Evolutionary conservation across 345 rosid genomes (phyloP).

Genomic region (Corchorus capsularis): DNA sequence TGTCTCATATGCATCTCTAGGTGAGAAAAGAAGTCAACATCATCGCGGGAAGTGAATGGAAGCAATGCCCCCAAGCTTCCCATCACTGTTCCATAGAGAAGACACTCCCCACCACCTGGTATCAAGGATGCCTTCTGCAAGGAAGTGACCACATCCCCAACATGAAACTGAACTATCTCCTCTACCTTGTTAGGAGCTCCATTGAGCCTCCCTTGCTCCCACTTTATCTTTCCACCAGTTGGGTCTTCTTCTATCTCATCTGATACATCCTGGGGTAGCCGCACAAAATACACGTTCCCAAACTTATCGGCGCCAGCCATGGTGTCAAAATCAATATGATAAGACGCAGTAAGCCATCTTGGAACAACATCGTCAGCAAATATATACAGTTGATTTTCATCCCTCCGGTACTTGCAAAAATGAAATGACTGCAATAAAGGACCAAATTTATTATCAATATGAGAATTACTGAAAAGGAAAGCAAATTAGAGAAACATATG

Average conservation of each 20-base stretch:
- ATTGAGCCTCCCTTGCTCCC: slow-evolving; percentile 98
- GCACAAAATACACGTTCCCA: slow-evolving; percentile 85
- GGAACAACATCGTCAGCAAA: slow-evolving; percentile 96
- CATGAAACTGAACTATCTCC: slow-evolving; percentile 94
- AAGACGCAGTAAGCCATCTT: slow-evolving; percentile 94
- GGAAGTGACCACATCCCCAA: slow-evolving; percentile 81
- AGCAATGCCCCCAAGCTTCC: slow-evolving; percentile 92
- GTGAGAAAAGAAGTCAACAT: slow-evolving; percentile 96
- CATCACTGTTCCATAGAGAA: slow-evolving; percentile 94
- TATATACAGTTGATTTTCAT: slow-evolving; percentile 93
- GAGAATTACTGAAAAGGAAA: not conserved
- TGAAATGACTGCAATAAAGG: slow-evolving; percentile 81
- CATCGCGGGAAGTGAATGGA: slow-evolving; percentile 92
- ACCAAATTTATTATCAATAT: not conserved
- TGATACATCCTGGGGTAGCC: slow-evolving; percentile 89
- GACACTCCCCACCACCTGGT: slow-evolving; percentile 90
- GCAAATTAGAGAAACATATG: slow-evolving; percentile 3
- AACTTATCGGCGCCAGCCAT: slow-evolving; percentile 98
- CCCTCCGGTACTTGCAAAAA: slow-evolving; percentile 97
- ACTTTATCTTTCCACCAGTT: slow-evolving; percentile 94
- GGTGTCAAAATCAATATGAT: slow-evolving; percentile 90
- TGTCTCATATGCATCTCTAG: slow-evolving; percentile 98
- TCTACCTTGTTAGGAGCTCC: slow-evolving; percentile 98
- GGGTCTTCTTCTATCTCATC: slow-evolving; percentile 99
- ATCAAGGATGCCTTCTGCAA: slow-evolving; percentile 89